These are phyloP conservation scores for Pseudocercospora fuligena DNA, from an alignment of 2,329 filamentous ascomycete species.

Conservation along the genomic window DNA sequence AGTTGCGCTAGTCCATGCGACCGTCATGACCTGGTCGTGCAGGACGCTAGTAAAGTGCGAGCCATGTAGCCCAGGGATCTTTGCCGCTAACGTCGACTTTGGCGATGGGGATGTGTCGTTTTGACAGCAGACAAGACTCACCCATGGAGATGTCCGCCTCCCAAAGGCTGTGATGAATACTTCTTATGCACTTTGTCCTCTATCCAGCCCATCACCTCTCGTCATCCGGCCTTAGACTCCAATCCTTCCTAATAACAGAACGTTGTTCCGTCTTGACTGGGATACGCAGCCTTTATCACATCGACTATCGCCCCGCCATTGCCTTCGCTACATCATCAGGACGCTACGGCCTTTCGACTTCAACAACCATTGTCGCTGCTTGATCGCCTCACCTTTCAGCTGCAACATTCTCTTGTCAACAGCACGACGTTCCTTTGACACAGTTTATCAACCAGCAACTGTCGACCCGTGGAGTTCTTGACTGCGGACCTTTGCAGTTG, in stretches of 20 bases:
- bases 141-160: slow-evolving; percentile 21
- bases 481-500: background rate
- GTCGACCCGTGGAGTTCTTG: background rate
- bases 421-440: slow-evolving; percentile 2
- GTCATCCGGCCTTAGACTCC: slow-evolving; percentile 15
- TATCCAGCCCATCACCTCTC: slow-evolving; percentile 22
- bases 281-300: slow-evolving; percentile 28
- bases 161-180: slow-evolving; percentile 26
- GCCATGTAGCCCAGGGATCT: slow-evolving; percentile 30
- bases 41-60: slow-evolving; percentile 28
- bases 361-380: slow-evolving; percentile 17
- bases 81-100: slow-evolving; percentile 31
- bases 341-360: slow-evolving; percentile 18
- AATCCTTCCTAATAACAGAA: slow-evolving; percentile 29
- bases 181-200: slow-evolving; percentile 23
- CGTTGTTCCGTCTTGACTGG: slow-evolving; percentile 24
- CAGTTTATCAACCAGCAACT: slow-evolving; percentile 8
- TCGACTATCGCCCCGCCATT: slow-evolving; percentile 33
- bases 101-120: slow-evolving; percentile 33
- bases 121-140: slow-evolving; percentile 24
- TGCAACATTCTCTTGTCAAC: slow-evolving; percentile 18
- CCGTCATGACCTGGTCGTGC: slow-evolving; percentile 28
- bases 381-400: slow-evolving; percentile 25
- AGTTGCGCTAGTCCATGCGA: slow-evolving; percentile 25
- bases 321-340: slow-evolving; percentile 30